These are phyloP conservation scores for Chloris gayana DNA, from an alignment of 176 grass and related monocot species.

Conservation along the genomic window DNA sequence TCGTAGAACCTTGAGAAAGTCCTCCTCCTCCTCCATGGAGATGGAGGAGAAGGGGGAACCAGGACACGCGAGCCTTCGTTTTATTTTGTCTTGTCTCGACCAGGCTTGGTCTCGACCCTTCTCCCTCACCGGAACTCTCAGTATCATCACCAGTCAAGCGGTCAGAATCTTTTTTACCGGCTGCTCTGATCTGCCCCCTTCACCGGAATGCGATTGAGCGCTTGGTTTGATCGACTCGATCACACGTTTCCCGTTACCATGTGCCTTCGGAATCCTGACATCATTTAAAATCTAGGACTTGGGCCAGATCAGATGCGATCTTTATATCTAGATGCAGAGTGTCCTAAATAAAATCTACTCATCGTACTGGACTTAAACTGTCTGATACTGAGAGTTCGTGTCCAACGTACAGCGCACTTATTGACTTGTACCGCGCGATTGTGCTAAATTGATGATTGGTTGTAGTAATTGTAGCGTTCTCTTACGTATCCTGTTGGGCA, in stretches of 20 bases:
- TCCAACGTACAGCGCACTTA: background rate
- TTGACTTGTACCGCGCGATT: background rate
- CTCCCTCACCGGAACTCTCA: too few species aligned
- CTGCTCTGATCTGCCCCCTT: background rate
- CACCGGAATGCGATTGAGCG: background rate
- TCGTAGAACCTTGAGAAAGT: conserved; percentile 50
- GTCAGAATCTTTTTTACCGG: background rate
- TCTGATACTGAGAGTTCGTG: background rate
- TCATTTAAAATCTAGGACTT: background rate
- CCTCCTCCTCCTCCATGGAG: conserved; percentile 58
- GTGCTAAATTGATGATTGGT: background rate
- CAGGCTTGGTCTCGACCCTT: too few species aligned
- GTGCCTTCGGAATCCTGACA: conserved; percentile 4
- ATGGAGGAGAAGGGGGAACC: conserved; percentile 55
- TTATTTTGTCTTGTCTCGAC: conserved; percentile 25
- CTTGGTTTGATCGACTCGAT: background rate
- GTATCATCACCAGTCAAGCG: background rate
- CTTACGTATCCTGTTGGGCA: background rate
- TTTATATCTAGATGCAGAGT: background rate
- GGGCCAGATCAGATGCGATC: background rate
- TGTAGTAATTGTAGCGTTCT: background rate
- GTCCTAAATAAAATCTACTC: background rate
- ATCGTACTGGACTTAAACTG: too few species aligned
- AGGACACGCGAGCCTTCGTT: conserved; percentile 26
- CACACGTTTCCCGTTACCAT: background rate